Evolutionary conservation across 805 yeast genomes (phyloP).

Genomic region (Starmerella sp.): DNA sequence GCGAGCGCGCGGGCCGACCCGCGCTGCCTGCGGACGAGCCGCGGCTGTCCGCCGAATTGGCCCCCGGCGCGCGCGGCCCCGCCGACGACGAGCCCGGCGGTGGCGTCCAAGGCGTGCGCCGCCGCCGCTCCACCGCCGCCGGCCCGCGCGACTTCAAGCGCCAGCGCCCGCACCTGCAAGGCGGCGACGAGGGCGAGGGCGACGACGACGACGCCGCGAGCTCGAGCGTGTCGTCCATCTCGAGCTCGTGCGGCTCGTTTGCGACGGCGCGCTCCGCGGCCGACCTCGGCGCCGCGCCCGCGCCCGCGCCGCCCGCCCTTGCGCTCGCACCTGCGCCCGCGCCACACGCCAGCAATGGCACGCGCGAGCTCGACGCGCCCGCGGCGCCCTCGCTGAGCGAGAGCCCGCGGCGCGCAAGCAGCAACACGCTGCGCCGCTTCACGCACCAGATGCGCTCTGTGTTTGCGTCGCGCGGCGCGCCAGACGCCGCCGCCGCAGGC

Average conservation of each 20-base stretch:
- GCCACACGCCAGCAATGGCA: too few relatives aligned
- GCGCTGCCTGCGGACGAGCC: neutral
- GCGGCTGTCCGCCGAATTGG: too few relatives aligned
- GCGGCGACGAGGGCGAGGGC: too few relatives aligned
- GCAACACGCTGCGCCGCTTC: neutral
- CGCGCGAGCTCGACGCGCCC: too few relatives aligned
- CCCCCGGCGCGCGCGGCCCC: neutral
- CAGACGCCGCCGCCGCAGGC: neutral
- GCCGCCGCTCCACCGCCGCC: conserved; percentile 8
- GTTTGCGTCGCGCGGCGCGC: neutral
- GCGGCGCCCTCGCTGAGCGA: too few relatives aligned
- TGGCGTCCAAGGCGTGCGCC: conserved; percentile 1
- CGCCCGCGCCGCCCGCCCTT: neutral
- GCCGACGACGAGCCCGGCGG: neutral
- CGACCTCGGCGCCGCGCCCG: neutral
- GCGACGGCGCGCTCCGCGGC: neutral
- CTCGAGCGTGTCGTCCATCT: neutral
- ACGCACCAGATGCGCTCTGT: neutral
- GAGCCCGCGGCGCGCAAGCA: too few relatives aligned
- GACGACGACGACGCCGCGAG: neutral
- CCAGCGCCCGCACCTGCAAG: neutral
- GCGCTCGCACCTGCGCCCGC: neutral
- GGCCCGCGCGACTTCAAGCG: conserved; percentile 4
- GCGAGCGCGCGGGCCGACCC: neutral
- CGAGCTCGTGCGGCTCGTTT: neutral